Evolutionary conservation across 2,329 filamentous ascomycete species (phyloP).

Genomic region (Cytospora paraplurivora): DNA sequence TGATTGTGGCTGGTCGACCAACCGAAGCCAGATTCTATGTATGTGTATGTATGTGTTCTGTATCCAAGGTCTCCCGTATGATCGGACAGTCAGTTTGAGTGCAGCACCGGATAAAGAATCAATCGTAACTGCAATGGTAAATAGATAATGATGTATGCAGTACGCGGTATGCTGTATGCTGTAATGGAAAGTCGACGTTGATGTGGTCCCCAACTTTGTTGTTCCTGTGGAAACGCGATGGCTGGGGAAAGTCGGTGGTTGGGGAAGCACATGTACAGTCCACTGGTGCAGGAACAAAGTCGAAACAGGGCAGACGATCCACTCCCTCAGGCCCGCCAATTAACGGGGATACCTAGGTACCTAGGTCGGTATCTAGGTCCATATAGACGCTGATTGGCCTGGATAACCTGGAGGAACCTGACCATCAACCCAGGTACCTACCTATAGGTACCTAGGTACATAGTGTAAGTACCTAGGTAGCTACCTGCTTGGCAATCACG

Average conservation of each 20-base stretch:
- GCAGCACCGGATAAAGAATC: neutral
- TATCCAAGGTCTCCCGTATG: neutral
- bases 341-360: too few relatives aligned
- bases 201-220: constrained; percentile 12
- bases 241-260: constrained; percentile 29
- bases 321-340: neutral
- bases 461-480: neutral
- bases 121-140: neutral
- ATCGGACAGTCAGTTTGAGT: neutral
- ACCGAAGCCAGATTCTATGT: constrained; percentile 31
- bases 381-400: too few relatives aligned
- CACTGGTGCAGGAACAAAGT: neutral
- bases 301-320: neutral
- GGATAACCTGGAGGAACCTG: too few relatives aligned
- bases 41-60: neutral
- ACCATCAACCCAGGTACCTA: too few relatives aligned
- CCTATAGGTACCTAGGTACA: neutral
- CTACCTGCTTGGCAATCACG: neutral
- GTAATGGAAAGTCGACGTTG: constrained; percentile 11
- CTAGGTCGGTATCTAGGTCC: neutral
- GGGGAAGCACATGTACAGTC: constrained; percentile 6
- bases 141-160: too few relatives aligned
- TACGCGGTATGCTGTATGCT: constrained; percentile 6
- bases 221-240: constrained; percentile 30
- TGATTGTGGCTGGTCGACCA: constrained; percentile 34